A percentile compares a stretch with the other conserved stretches of the same genome.
Evolutionary conservation across 768 basidiomycete species (phyloP).

Genomic region (Rhizopogon vulgaris): DNA sequence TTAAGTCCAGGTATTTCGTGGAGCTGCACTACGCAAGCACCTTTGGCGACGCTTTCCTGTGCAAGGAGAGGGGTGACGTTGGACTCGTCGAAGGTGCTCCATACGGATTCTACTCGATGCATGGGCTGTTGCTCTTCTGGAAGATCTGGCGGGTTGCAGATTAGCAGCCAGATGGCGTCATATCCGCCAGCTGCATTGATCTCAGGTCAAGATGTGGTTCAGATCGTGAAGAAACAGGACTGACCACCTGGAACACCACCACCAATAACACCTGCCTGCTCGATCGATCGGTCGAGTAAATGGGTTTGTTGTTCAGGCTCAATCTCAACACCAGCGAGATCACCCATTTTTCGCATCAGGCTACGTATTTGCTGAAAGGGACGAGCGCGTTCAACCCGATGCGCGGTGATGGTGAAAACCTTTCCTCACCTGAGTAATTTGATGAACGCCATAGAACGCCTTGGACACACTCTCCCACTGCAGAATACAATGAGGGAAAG

Average conservation of each 20-base stretch:
- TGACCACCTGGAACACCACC: constrained; percentile 95
- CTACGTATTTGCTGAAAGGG: constrained; percentile 58
- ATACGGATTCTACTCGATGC: constrained; percentile 58
- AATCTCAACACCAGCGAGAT: constrained; percentile 67
- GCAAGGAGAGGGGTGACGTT: constrained; percentile 69
- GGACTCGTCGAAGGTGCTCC: constrained; percentile 56
- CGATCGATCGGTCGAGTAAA: constrained; percentile 72
- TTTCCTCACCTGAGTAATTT: constrained; percentile 47
- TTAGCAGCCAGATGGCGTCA: constrained; percentile 93
- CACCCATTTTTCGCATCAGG: constrained; percentile 84
- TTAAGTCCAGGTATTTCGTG: constrained; percentile 51
- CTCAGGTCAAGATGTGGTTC: constrained; percentile 2
- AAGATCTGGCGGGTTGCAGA: constrained; percentile 52
- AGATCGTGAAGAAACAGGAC: constrained; percentile 17
- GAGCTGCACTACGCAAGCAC: constrained; percentile 57
- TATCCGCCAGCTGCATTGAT: constrained; percentile 79
- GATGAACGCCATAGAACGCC: constrained; percentile 53
- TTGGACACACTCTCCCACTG: constrained; percentile 54
- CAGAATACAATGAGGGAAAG: background rate
- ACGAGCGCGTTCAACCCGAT: background rate
- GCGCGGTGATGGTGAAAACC: background rate
- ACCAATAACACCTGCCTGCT: constrained; percentile 80
- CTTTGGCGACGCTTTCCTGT: constrained; percentile 61
- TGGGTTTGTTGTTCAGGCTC: constrained; percentile 85
- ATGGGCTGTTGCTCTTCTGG: constrained; percentile 37